Evolutionary conservation across 306 rosid species (phyloP).

Genomic region (Vigna reflexopilosa): DNA sequence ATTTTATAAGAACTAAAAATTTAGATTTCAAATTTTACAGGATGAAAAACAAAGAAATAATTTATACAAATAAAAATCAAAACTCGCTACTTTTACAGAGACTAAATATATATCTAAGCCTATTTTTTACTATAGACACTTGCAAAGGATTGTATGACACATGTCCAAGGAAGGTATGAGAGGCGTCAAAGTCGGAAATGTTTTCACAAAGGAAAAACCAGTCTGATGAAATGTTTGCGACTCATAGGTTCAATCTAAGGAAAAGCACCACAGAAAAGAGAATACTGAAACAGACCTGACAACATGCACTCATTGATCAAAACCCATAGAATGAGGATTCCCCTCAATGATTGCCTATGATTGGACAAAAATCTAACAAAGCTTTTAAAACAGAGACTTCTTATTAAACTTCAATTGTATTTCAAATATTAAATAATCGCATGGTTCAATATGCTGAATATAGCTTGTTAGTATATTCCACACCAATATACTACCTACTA

Average conservation of each 20-base stretch:
- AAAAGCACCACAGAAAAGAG: slow-evolving; percentile 16
- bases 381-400: slow-evolving; percentile 28
- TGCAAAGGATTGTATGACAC: not conserved
- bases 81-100: no score
- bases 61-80: no score
- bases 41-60: no score
- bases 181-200: not conserved
- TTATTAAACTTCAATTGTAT: slow-evolving; percentile 26
- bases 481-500: slow-evolving; percentile 4
- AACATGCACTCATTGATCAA: slow-evolving; percentile 6
- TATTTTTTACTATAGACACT: not conserved
- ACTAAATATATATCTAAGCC: no score
- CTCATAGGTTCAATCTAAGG: not conserved
- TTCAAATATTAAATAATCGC: slow-evolving; percentile 19
- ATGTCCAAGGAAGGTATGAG: not conserved
- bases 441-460: slow-evolving; percentile 16
- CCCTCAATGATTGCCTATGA: slow-evolving; percentile 20
- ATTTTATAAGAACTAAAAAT: no score
- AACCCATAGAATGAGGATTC: slow-evolving; percentile 3
- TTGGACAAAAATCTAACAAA: slow-evolving; percentile 3
- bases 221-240: not conserved
- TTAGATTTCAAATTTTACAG: no score
- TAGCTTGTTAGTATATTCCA: not conserved
- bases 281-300: slow-evolving; percentile 4
- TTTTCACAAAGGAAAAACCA: not conserved